phyloP scores from a whole-genome alignment of 768 basidiomycete genomes.

The Mycena epipterygia region DNA sequence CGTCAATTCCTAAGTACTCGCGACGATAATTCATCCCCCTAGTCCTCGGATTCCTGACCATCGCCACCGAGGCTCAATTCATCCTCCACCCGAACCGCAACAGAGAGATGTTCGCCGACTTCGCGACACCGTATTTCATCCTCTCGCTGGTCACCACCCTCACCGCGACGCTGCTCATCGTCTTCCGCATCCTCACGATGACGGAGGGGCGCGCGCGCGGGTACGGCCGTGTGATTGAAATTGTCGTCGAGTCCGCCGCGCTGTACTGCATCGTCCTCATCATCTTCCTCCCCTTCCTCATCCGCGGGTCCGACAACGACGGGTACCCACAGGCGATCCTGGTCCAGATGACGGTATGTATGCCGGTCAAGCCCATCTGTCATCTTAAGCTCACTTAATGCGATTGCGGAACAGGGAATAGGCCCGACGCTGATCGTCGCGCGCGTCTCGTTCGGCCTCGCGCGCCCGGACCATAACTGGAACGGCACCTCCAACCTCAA shows the following conservation, averaged over 20 bases:
- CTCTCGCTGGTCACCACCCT: not conserved
- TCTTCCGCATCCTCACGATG: not conserved
- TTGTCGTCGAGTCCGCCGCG: constrained; percentile 6
- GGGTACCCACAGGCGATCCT: not conserved
- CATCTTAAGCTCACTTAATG: not conserved
- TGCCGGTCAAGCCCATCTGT: no score
- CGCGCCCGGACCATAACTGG: not conserved
- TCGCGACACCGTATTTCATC: not conserved
- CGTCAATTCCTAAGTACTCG: not conserved
- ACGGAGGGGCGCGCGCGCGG: not conserved
- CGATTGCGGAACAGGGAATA: not conserved
- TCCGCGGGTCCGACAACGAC: not conserved
- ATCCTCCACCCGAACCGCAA: not conserved
- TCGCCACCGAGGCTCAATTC: not conserved
- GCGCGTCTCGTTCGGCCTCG: constrained; percentile 1
- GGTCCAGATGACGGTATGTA: constrained; percentile 4
- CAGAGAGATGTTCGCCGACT: not conserved
- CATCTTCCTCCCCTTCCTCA: not conserved
- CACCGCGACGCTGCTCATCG: not conserved
- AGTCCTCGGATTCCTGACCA: not conserved
- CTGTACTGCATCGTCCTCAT: not conserved
- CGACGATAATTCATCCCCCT: not conserved
- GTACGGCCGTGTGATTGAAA: not conserved
- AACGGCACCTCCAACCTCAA: not conserved
- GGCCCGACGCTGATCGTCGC: constrained; percentile 10